A percentile compares a stretch with the other conserved stretches of the same genome.
phyloP scores from a whole-genome alignment of 495 filamentous ascomycete genomes.

The Sporormia fimetaria region DNA sequence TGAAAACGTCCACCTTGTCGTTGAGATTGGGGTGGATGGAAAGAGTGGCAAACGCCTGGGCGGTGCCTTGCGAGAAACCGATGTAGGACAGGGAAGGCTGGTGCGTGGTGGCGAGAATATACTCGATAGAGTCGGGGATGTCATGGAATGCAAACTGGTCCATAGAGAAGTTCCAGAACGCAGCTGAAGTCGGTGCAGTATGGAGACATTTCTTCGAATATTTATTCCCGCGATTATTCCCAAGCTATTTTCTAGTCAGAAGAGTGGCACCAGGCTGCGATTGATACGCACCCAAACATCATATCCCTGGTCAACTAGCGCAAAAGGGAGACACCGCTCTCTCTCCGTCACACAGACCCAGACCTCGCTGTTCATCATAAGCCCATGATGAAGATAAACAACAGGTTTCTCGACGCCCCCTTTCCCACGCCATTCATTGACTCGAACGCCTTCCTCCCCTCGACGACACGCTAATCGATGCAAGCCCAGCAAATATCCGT shows the following conservation, averaged over 20 bases:
- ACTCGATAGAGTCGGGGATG: conserved; percentile 86
- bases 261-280: no score
- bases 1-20: conserved; percentile 88
- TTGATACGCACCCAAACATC: conserved; percentile 80
- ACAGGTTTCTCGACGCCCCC: conserved; percentile 69
- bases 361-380: conserved; percentile 98
- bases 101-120: conserved; percentile 73
- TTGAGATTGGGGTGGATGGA: conserved; percentile 88
- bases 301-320: conserved; percentile 80
- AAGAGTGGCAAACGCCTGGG: conserved; percentile 92
- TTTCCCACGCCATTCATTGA: conserved; percentile 52
- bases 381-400: conserved; percentile 89
- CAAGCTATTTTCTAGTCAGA: conserved; percentile 43
- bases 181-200: conserved; percentile 55
- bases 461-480: conserved; percentile 75
- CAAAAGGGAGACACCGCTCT: conserved; percentile 75
- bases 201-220: conserved; percentile 88
- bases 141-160: conserved; percentile 97
- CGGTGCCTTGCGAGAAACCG: conserved; percentile 93
- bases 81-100: conserved; percentile 87
- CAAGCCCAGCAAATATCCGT: conserved; percentile 86
- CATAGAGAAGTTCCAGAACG: conserved; percentile 96
- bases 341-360: conserved; percentile 90
- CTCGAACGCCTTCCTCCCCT: conserved; percentile 60
- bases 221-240: conserved; percentile 96